These are phyloP conservation scores for Berkeleyomyces rouxiae DNA, from an alignment of 2,329 filamentous ascomycete genomes.

Conservation along the genomic window DNA sequence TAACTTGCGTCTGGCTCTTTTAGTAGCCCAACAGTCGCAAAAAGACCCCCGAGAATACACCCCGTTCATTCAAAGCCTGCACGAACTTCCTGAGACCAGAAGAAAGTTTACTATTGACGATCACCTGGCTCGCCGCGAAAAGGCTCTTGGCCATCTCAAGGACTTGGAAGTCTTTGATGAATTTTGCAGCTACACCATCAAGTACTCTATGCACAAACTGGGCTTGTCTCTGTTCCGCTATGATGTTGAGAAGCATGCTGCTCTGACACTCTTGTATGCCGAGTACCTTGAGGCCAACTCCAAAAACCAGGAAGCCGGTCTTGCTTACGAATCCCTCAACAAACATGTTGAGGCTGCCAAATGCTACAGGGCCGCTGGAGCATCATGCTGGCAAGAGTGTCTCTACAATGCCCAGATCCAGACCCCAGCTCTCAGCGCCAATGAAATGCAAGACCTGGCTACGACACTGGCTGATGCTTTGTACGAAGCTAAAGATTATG, in stretches of 20 bases:
- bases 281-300: slow-evolving; percentile 58
- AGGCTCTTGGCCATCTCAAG: slow-evolving; percentile 65
- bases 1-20: slow-evolving; percentile 71
- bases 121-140: slow-evolving; percentile 57
- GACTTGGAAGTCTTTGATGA: slow-evolving; percentile 56
- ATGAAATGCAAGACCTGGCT: slow-evolving; percentile 52
- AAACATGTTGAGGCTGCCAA: slow-evolving; percentile 60
- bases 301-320: slow-evolving; percentile 67
- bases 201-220: slow-evolving; percentile 61
- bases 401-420: slow-evolving; percentile 61
- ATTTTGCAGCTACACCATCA: slow-evolving; percentile 53
- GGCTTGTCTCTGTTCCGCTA: slow-evolving; percentile 76
- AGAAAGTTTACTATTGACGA: slow-evolving; percentile 79
- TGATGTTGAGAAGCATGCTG: slow-evolving; percentile 45
- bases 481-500: slow-evolving; percentile 70
- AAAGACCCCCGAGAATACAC: slow-evolving; percentile 91
- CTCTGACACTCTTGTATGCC: slow-evolving; percentile 65
- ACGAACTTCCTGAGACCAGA: slow-evolving; percentile 52
- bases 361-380: slow-evolving; percentile 68
- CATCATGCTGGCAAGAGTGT: slow-evolving; percentile 71
- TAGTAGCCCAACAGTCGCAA: slow-evolving; percentile 91
- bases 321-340: slow-evolving; percentile 75
- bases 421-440: slow-evolving; percentile 38
- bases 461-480: slow-evolving; percentile 59
- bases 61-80: slow-evolving; percentile 78